Evolutionary conservation across 163 green algal species (phyloP), one percentile per base, ranked within the genome.

Genomic region (Prototheca wickerhamii): DNA sequence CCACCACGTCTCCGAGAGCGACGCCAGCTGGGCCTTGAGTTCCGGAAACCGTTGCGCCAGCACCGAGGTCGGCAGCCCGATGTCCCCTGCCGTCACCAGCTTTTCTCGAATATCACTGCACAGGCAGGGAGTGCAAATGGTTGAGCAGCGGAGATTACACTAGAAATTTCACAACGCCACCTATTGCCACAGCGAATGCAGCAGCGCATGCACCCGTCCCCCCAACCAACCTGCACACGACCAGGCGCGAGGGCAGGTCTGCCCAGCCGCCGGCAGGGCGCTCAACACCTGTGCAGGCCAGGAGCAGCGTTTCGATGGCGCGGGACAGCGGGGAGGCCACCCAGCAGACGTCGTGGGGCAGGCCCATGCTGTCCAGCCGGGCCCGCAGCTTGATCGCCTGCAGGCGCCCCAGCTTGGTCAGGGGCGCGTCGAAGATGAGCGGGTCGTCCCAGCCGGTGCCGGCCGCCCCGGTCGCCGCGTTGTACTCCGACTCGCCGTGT

Each of bases 1-100:
- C 84, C 84, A 91, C 84, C 84, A 91, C 15, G 66, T 21, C 62
- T 89, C 79, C 2, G 70, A 59, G 57, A 91, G 71, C 20, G 59
- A 37, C 26, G 30, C 59, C 51, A 90, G 68, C 17, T 73, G 64
- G 0, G 37, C 40, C 3, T 33, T 18, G 34, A 91, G 43, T 58
- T 76, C 60, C 17, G 84, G 80, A 50, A 83, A 91, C 3, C 43
- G 58, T 40, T 63, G 21, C 2, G 44, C 33, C 49, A 91, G 63
- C 12, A 73, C 44, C 49, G 68, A 76, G 33, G 71, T 63, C 0
- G 77, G 77, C 25, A 73, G 68, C 2, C 85, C 85, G 23, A 91
- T 64, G 64, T 91, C 85, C 4, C 85, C 85, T 1, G 69, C 74
- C 0, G 85, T 91, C 6, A 72, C 55, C 15, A 87, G 63, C 54